A percentile compares a stretch with the other conserved stretches of the same genome.
These are phyloP conservation scores for Penicillium sp. DNA, from an alignment of 2,329 filamentous ascomycete species.

Conservation along the genomic window DNA sequence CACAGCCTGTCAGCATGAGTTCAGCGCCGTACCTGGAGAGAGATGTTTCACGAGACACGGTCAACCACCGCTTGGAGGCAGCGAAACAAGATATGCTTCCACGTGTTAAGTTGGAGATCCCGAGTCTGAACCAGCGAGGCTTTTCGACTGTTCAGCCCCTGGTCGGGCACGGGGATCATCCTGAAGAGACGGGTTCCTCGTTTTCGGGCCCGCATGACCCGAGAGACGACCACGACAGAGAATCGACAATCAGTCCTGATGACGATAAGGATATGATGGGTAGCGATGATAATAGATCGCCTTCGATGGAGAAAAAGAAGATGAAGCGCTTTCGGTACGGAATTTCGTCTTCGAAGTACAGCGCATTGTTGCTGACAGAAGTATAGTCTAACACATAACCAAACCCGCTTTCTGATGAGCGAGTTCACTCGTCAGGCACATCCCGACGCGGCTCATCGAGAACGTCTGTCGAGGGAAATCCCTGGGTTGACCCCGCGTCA, in stretches of 20 bases:
- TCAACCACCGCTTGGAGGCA: constrained; percentile 14
- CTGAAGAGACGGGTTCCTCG: constrained; percentile 15
- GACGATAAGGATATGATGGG: constrained; percentile 30
- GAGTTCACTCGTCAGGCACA: constrained; percentile 94
- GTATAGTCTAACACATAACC: constrained; percentile 81
- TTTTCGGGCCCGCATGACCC: constrained; percentile 10
- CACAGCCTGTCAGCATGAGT: constrained; percentile 9
- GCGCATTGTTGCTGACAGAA: constrained; percentile 1
- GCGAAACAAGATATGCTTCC: constrained; percentile 22
- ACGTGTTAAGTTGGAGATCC: constrained; percentile 28
- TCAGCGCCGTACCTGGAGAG: constrained; percentile 17
- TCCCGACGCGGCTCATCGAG: constrained; percentile 85
- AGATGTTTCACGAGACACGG: constrained; percentile 19
- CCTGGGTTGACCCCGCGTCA: constrained; percentile 87
- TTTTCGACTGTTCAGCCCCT: constrained; percentile 17
- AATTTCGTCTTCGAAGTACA: background rate
- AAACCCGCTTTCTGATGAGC: constrained; percentile 96
- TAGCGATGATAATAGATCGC: constrained; percentile 30
- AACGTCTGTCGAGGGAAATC: constrained; percentile 83
- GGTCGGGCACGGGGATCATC: constrained; percentile 15
- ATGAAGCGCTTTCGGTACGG: constrained; percentile 46
- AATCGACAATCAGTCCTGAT: constrained; percentile 26
- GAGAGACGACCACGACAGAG: constrained; percentile 19
- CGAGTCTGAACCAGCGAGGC: constrained; percentile 21
- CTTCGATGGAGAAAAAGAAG: constrained; percentile 40